A percentile compares a stretch with the other conserved stretches of the same genome.
These are phyloP conservation scores for Endoconidiophora polonica DNA, from an alignment of 2,329 filamentous ascomycete species.

Conservation along the genomic window DNA sequence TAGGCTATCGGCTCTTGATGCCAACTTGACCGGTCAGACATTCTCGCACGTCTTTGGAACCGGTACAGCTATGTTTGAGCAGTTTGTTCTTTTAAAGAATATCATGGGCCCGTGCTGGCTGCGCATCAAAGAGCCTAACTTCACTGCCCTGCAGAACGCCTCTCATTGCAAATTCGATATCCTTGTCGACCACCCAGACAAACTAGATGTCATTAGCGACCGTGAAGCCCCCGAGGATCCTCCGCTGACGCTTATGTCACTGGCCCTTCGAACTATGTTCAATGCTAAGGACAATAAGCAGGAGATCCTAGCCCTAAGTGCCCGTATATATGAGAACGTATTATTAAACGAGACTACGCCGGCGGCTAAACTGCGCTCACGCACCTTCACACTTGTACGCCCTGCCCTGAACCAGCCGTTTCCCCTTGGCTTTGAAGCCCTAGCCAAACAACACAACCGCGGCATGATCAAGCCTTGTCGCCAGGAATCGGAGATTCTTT, in stretches of 20 bases:
- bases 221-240: slow-evolving; percentile 69
- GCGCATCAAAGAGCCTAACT: slow-evolving; percentile 73
- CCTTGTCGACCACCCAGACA: slow-evolving; percentile 59
- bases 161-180: slow-evolving; percentile 97
- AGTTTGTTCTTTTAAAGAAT: slow-evolving; percentile 97
- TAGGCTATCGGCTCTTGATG: slow-evolving; percentile 46
- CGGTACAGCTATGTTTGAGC: slow-evolving; percentile 88
- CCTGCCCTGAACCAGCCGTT: slow-evolving; percentile 54
- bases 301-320: slow-evolving; percentile 82
- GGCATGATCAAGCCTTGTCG: slow-evolving; percentile 68
- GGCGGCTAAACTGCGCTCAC: slow-evolving; percentile 73
- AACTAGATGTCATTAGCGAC: slow-evolving; percentile 56
- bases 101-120: slow-evolving; percentile 99
- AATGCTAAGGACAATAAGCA: slow-evolving; percentile 91
- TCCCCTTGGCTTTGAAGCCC: slow-evolving; percentile 70
- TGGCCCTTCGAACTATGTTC: slow-evolving; percentile 73
- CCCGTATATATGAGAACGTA: slow-evolving; percentile 82
- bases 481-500: slow-evolving; percentile 69
- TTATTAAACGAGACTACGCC: slow-evolving; percentile 74
- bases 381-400: slow-evolving; percentile 81
- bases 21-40: slow-evolving; percentile 61
- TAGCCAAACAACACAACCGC: slow-evolving; percentile 53
- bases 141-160: slow-evolving; percentile 69
- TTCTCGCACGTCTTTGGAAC: slow-evolving; percentile 90
- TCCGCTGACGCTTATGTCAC: slow-evolving; percentile 87